Percentiles rank a stretch among this genome's conserved stretches.
Evolutionary conservation across 805 yeast genomes (phyloP).

Genomic region (Zygotorulaspora chibaensis): DNA sequence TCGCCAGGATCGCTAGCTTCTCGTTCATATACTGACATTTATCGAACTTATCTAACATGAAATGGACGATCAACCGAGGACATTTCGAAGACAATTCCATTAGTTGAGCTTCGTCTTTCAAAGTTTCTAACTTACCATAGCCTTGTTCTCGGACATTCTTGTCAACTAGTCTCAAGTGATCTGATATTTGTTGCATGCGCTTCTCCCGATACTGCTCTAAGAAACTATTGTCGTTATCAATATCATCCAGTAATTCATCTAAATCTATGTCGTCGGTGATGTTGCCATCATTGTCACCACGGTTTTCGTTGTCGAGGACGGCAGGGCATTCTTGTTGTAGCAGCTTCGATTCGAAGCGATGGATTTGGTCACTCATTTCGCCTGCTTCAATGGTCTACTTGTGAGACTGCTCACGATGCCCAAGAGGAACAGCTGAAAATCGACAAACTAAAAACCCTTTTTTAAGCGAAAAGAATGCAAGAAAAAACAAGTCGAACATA

Average conservation of each 20-base stretch:
- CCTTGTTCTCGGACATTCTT: constrained; percentile 38
- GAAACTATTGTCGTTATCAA: constrained; percentile 49
- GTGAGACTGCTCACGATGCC: too few species aligned
- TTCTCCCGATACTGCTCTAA: constrained; percentile 54
- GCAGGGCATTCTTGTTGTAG: not conserved
- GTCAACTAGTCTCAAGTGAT: constrained; percentile 37
- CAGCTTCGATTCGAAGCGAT: constrained; percentile 5
- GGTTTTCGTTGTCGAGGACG: not conserved
- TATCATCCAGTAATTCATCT: constrained; percentile 43
- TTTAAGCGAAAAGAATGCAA: not conserved
- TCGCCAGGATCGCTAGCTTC: constrained; percentile 44
- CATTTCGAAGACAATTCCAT: constrained; percentile 46
- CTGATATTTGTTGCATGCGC: constrained; percentile 54
- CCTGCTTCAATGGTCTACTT: too few species aligned
- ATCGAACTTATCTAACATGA: constrained; percentile 55
- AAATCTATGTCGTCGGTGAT: constrained; percentile 29
- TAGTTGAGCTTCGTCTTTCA: constrained; percentile 52
- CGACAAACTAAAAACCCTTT: not conserved
- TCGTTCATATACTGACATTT: constrained; percentile 60
- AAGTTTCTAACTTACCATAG: constrained; percentile 41
- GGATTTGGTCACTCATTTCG: constrained; percentile 1
- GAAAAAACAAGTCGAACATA: not conserved
- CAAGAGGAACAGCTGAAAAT: not conserved
- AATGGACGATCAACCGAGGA: constrained; percentile 51
- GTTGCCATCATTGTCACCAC: constrained; percentile 1